A percentile compares a stretch with the other conserved stretches of the same genome.
These are phyloP conservation scores for Trypanosoma melophagium DNA, from an alignment of 208 protist genomes.

Conservation along the genomic window DNA sequence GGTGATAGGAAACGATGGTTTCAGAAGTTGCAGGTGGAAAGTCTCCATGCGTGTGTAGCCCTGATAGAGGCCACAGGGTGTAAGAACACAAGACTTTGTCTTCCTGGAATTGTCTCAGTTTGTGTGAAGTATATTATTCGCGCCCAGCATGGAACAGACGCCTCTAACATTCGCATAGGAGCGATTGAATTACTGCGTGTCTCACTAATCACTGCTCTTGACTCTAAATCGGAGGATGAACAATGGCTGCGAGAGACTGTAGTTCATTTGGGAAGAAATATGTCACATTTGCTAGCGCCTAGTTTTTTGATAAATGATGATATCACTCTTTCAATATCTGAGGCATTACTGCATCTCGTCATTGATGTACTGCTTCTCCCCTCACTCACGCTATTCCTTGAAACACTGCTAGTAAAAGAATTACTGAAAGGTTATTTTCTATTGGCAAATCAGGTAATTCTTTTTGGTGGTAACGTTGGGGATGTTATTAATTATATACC, in stretches of 20 bases:
- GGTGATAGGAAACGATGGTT: constrained; percentile 81
- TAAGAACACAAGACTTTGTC: constrained; percentile 54
- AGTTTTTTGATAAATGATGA: constrained; percentile 5
- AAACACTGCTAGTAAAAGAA: constrained; percentile 10
- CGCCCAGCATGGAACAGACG: constrained; percentile 70
- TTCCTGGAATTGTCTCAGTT: constrained; percentile 77
- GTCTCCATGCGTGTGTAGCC: constrained; percentile 53
- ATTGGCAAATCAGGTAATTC: constrained; percentile 24
- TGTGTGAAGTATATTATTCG: constrained; percentile 69
- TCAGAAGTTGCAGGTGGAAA: constrained; percentile 66
- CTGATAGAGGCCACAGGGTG: constrained; percentile 58
- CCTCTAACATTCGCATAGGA: constrained; percentile 46
- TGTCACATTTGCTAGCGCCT: constrained; percentile 13
- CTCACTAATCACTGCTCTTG: constrained; percentile 29
- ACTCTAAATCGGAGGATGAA: constrained; percentile 9
- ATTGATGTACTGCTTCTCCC: constrained; percentile 21
- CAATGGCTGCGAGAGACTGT: constrained; percentile 23
- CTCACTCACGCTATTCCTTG: background rate
- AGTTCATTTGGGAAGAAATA: constrained; percentile 18
- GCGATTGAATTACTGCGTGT: constrained; percentile 52
- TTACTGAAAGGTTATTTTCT: constrained; percentile 23
- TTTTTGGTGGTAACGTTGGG: constrained; percentile 12
- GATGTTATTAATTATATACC: constrained; percentile 1
- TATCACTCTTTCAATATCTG: constrained; percentile 6
- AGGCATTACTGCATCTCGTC: constrained; percentile 14